Evolutionary conservation across 257 asterid species (phyloP), one percentile per base, ranked within the genome.

Genomic region (Solanum stenotomum): DNA sequence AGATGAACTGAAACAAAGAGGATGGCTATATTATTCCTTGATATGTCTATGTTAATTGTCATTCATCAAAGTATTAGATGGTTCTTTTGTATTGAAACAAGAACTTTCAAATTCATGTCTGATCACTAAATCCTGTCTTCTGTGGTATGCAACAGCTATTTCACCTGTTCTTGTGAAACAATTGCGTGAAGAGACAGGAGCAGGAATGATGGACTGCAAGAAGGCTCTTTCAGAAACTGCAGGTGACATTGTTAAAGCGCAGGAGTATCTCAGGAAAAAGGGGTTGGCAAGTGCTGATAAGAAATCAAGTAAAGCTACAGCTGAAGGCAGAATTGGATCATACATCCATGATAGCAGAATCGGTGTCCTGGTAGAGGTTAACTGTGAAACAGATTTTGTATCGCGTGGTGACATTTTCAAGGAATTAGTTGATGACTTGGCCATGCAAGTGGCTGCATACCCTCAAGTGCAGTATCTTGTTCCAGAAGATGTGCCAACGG

Each of bases 131-230:
- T 70, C 38, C 86, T 83, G 74, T 35, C 56, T 44, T 87, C 71
- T 42, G 35, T 61, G 88, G 83, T 81, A 84, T 90, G 89, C 94
- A 92, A 97, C 96, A 90, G 81, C 92, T 86, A 92, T 97, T 93
- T 93, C 99, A 74, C 96, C 99, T 61, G 96, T 94, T 74, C 96
- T 95, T 52, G 99, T 97, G 92, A 97, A 97, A 94, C 97, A 96
- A 91, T 85, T 96, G 89, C 98, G 98, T 33, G 98, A 95, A 85
- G 99, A 97, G 91, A 94, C 98, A 11, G 98, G 98, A 88, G 98
- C 99, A 87, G 99, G 99, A 88, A 95, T 97, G 99, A 97, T 97
- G 99, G 99, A 97, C 72, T 97, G 99, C 89, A 96, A 97, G 92
- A 94, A 94, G 89, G 99, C 99, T 56, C 93, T 96, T 33, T 89